A percentile compares a stretch with the other conserved stretches of the same genome.
Conservation (phyloP, 2,329 filamentous ascomycete genomes). For the Xylaria sp. region DNA sequence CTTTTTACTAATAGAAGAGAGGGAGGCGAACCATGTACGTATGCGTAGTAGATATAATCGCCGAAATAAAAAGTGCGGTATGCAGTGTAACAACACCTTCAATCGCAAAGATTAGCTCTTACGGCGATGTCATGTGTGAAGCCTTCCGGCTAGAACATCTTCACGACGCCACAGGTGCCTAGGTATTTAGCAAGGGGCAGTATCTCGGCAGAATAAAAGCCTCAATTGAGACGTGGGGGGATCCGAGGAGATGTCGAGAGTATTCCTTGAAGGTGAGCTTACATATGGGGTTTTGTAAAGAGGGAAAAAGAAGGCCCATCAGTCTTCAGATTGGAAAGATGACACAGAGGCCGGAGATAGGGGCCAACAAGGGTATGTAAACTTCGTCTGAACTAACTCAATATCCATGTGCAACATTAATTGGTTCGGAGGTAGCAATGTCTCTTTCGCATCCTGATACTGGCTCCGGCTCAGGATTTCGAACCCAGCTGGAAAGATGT, state of each 20-base stretch:
- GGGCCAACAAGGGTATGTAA: background rate
- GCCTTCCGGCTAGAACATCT: conserved; percentile 3
- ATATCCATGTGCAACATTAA: conserved; percentile 8
- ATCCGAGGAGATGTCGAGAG: background rate
- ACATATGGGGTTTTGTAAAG: background rate
- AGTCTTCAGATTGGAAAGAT: background rate
- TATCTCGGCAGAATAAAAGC: conserved; percentile 2
- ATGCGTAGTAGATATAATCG: no score
- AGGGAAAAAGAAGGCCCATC: conserved; percentile 1
- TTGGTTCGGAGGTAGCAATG: conserved; percentile 1
- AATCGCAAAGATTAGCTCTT: background rate
- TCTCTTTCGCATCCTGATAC: background rate
- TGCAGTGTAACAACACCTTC: background rate
- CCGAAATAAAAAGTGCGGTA: background rate
- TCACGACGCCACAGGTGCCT: background rate
- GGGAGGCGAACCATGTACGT: background rate
- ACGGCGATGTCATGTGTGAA: background rate
- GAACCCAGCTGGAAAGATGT: background rate
- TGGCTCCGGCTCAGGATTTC: background rate
- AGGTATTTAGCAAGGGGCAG: background rate
- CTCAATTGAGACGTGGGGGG: background rate
- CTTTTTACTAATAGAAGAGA: no score
- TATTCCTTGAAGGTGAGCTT: background rate
- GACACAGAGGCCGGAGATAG: background rate
- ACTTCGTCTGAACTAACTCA: background rate